A percentile compares a stretch with the other conserved stretches of the same genome.
Evolutionary conservation across 2,329 filamentous ascomycete genomes (phyloP).

Genomic region (Leptographium radiaticola): DNA sequence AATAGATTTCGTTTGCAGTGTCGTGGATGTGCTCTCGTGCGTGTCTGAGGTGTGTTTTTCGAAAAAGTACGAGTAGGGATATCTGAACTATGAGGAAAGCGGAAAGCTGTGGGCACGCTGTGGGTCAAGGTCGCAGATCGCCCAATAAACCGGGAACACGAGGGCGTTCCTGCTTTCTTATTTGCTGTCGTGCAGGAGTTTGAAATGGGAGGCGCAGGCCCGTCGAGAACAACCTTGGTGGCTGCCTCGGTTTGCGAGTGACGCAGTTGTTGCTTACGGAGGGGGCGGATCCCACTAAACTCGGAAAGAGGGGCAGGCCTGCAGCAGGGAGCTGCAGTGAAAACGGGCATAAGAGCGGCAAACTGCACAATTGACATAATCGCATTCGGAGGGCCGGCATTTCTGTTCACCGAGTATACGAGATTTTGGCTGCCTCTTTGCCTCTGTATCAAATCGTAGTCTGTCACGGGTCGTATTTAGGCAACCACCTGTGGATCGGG

Average conservation of each 20-base stretch:
- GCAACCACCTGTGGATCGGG: no score
- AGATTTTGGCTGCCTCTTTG: no score
- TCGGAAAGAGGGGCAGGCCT: neutral
- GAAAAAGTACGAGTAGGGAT: neutral
- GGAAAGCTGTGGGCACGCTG: neutral
- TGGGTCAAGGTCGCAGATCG: neutral
- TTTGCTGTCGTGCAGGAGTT: neutral
- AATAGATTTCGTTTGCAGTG: neutral
- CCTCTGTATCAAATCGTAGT: no score
- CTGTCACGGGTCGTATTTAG: no score
- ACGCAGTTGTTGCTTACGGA: neutral
- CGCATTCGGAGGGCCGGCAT: no score
- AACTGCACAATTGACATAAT: no score
- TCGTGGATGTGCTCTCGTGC: neutral
- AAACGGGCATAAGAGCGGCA: no score
- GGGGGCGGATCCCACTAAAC: neutral
- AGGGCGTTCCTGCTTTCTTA: neutral
- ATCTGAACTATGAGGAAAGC: neutral
- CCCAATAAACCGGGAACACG: neutral
- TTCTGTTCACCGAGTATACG: no score
- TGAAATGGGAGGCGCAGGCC: neutral
- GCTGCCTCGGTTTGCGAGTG: neutral
- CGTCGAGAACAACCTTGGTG: neutral
- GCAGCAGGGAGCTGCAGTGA: neutral
- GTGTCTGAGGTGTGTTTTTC: neutral